Base-by-base conservation (phyloP, 2,329 filamentous ascomycete species). In the Aspergillus sp. region DNA sequence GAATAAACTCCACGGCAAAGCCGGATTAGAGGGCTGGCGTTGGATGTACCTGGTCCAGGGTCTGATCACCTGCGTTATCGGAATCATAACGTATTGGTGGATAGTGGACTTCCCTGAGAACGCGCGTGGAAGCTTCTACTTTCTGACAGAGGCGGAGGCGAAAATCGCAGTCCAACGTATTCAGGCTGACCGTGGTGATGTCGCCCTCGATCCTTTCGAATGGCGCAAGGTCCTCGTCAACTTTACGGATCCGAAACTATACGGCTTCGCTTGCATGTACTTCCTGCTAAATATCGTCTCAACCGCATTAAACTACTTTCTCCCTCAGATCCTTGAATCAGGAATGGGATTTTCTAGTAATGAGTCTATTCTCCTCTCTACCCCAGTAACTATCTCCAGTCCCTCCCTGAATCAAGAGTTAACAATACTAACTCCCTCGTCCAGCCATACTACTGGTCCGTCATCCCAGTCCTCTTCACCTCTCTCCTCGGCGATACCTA, bases 11-110 rank as follows among this genome's bases (percentile, higher is more conserved):
- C 72, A 88, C 62, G 85, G 85, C 1, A 75, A 70, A 9, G 77
- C 75, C 2, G 82, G 82, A 5, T 66, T 89, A 23, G 79, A 80
- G 9, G 86, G 86, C 2, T 89, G 86, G 86, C 82, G 85, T 27
- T 89, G 84, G 79, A 89, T 89, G 85, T 90, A 86, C 62, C 70
- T 89, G 0, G 84, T 89, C 0, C 86, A 89, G 64, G 86, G 87
- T 0, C 66, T 83, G 9, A 84, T 89, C 62, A 81, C 86, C 4
- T 80, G 80, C 58, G 56, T 85, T 21, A 73, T 90, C 19, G 86
- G 86, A 3, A 64, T 87, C 31, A 57, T 80, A 12, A 88, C 86
- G 0, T 89, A 86, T 66, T 87, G 85, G 79, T 89, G 86, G 86
- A 88, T 90, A 75, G 78, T 89, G 43, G 86, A 89, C 66, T 89